Conservation (phyloP, 2,329 filamentous ascomycete species). For the Hirsutella thompsonii region DNA sequence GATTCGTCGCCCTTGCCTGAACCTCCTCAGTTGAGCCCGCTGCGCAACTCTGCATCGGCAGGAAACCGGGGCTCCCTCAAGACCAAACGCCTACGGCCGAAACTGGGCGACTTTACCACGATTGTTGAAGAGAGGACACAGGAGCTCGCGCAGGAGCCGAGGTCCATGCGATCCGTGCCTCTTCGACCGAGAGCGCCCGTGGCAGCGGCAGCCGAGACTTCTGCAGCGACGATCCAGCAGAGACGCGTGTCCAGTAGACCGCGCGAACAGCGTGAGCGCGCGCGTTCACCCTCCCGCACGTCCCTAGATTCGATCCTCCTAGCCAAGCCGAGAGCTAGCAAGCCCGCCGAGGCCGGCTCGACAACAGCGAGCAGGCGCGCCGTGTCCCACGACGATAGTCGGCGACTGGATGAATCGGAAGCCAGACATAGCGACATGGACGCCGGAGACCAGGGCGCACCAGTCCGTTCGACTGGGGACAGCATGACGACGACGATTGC, state of each 20-base stretch:
- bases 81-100: constrained; percentile 6
- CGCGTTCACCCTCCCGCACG: constrained; percentile 14
- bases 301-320: constrained; percentile 22
- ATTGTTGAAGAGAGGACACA: constrained; percentile 34
- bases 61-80: constrained; percentile 29
- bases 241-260: constrained; percentile 1
- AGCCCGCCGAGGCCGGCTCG: background rate
- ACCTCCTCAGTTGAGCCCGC: constrained; percentile 34
- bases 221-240: background rate
- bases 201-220: background rate
- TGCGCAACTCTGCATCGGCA: constrained; percentile 37
- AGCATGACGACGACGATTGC: constrained; percentile 32
- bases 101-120: constrained; percentile 12
- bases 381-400: background rate
- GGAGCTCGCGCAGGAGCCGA: constrained; percentile 22
- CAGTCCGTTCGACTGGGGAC: too few species aligned
- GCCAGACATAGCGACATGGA: background rate
- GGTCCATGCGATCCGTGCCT: constrained; percentile 16
- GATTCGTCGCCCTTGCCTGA: constrained; percentile 33
- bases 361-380: background rate
- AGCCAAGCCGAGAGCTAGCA: constrained; percentile 5
- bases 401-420: background rate
- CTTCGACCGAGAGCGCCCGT: constrained; percentile 2
- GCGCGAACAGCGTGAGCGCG: constrained; percentile 4
- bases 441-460: background rate